A percentile compares a stretch with the other conserved stretches of the same genome.
Evolutionary conservation across 2,329 filamentous ascomycete genomes (phyloP).

Genomic region (Aspergillus aculeatus): DNA sequence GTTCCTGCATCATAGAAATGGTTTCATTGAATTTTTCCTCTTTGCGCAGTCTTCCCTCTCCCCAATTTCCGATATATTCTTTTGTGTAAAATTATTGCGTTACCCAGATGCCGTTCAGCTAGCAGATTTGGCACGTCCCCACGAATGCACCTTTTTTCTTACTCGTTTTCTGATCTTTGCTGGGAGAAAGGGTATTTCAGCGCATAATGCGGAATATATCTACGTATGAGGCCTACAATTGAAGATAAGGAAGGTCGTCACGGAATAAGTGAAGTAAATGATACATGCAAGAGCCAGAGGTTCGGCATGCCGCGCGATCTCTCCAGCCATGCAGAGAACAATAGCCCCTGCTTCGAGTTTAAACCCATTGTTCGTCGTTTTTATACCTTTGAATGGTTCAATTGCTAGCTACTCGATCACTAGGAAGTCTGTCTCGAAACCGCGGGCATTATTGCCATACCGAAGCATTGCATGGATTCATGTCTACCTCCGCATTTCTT

Average conservation of each 20-base stretch:
- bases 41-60: conserved; percentile 18
- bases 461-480: no score
- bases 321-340: background rate
- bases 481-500: background rate
- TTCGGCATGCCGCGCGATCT: background rate
- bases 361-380: background rate
- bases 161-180: conserved; percentile 3
- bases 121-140: conserved; percentile 18
- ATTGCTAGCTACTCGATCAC: no score
- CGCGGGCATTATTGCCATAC: no score
- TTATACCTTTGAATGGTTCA: background rate
- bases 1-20: conserved; percentile 52
- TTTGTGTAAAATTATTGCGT: conserved; percentile 31
- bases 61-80: conserved; percentile 19
- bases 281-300: background rate
- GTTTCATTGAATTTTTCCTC: conserved; percentile 21
- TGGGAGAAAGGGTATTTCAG: background rate
- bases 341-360: background rate
- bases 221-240: background rate
- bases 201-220: background rate
- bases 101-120: conserved; percentile 24
- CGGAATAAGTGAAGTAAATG: background rate
- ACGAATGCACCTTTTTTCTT: conserved; percentile 18
- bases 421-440: no score
- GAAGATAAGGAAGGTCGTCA: background rate